Evolutionary conservation across 2,329 filamentous ascomycete species (phyloP), one percentile per base, ranked within the genome.

Genomic region (Trichophyton simii): DNA sequence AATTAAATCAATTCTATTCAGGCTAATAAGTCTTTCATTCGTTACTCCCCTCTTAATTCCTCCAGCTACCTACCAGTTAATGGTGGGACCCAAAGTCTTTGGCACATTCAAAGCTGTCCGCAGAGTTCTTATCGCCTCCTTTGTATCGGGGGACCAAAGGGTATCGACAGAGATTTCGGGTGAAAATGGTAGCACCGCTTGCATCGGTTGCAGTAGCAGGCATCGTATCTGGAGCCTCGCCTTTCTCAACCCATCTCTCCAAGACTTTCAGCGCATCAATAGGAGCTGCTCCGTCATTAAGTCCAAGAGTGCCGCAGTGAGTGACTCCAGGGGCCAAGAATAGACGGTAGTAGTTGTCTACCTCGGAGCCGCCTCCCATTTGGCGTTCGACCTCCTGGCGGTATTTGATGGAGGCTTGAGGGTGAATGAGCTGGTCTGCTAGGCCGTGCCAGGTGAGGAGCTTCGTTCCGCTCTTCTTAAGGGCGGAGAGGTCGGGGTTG

Each of bases 231-330:
- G 57, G 57, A 22, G 36, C 57, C 36, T 58, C 41, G 57, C 57
- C 57, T 3, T 46, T 25, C 22, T 58, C 57, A 42, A 58, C 57
- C 57, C 57, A 58, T n/a, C 18, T 46, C 57, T 28, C 41, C n/a
- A 58, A 25, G 4, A 46, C 57, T 9, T 28, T 15, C 8, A 58
- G 18, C 3, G 57, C 3, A 36, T 44, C 28, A n/a, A 15, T 13
- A 15, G 57, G 57, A 18, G 42, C 57, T 18, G 57, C 57, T 8
- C 57, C 57, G 18, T 46, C 36, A n/a, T 42, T 46, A 42, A 9
- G 1, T 25, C 57, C 57, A 55, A 55, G 50, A 55, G n/a, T n/a
- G 18, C 57, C 57, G 36, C 57, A 58, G 57, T 58, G 57, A 20
- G 28, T 46, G 15, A 58, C 41, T 42, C 57, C 57, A n/a, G 57